Evolutionary conservation across 2,329 filamentous ascomycete genomes (phyloP).

Genomic region (Penicillium sclerotigenum): DNA sequence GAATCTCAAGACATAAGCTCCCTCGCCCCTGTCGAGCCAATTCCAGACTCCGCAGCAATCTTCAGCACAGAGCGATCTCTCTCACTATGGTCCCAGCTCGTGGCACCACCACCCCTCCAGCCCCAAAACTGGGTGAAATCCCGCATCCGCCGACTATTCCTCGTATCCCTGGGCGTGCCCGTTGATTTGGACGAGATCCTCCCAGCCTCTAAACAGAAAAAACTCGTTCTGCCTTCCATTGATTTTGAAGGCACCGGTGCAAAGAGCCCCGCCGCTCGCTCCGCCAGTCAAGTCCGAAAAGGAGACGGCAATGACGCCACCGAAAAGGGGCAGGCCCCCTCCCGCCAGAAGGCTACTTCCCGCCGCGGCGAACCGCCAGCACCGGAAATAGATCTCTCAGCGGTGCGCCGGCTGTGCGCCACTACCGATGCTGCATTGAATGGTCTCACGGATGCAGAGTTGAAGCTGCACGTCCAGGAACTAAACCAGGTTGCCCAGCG

Average conservation of each 20-base stretch:
- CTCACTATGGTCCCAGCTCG: constrained; percentile 93
- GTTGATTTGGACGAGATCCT: constrained; percentile 97
- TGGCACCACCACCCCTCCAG: constrained; percentile 88
- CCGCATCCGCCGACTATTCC: constrained; percentile 87
- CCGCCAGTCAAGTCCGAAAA: constrained; percentile 30
- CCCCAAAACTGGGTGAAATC: constrained; percentile 98
- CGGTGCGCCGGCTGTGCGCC: constrained; percentile 72
- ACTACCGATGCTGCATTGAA: constrained; percentile 80
- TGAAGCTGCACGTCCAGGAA: constrained; percentile 66
- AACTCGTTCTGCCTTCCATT: constrained; percentile 86
- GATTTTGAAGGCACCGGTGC: constrained; percentile 52
- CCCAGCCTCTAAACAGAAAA: constrained; percentile 96
- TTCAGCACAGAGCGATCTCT: constrained; percentile 83
- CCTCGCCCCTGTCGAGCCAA: constrained; percentile 38
- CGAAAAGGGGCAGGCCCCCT: constrained; percentile 27
- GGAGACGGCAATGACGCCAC: constrained; percentile 29
- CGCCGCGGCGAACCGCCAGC: constrained; percentile 57
- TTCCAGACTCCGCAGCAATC: constrained; percentile 51
- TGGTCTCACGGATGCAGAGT: constrained; percentile 74
- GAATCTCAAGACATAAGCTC: constrained; percentile 36
- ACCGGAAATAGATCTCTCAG: constrained; percentile 74
- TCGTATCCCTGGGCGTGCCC: constrained; percentile 92
- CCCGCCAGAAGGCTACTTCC: constrained; percentile 29
- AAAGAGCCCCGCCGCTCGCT: constrained; percentile 56
- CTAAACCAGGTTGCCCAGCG: constrained; percentile 67